Conservation (phyloP, 2,329 filamentous ascomycete genomes). For the Bipolaris gigantea region DNA sequence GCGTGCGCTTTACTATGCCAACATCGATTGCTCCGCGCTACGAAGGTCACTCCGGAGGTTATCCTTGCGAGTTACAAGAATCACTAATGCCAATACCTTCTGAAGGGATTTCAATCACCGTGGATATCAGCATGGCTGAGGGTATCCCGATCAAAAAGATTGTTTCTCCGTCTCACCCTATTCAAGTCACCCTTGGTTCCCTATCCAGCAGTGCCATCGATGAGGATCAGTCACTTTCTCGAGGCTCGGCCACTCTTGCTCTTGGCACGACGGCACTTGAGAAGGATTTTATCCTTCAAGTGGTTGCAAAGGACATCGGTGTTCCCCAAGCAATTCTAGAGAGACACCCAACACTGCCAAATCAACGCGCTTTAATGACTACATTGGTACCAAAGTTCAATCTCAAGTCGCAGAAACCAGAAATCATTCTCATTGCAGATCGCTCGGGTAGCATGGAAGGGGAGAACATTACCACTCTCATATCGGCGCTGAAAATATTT, state of each 20-base stretch:
- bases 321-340: conserved; percentile 8
- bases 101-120: conserved; percentile 4
- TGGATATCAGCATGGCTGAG: conserved; percentile 4
- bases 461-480: background rate
- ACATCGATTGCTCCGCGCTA: conserved; percentile 3
- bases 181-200: conserved; percentile 7
- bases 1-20: conserved; percentile 6
- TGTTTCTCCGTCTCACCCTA: conserved; percentile 7
- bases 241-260: conserved; percentile 3
- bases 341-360: background rate
- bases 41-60: background rate
- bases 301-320: conserved; percentile 9
- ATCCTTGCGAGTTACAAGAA: background rate
- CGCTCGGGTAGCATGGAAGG: conserved; percentile 7
- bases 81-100: background rate
- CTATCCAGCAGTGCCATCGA: conserved; percentile 1
- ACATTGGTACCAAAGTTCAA: conserved; percentile 9
- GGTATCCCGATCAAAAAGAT: conserved; percentile 5
- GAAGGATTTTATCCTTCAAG: conserved; percentile 6
- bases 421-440: conserved; percentile 8
- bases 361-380: conserved; percentile 9
- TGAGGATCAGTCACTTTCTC: background rate
- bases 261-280: background rate
- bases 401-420: conserved; percentile 8
- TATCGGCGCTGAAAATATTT: conserved; percentile 5